Conservation (phyloP, 164 flowering plant genomes). For the Sextonia rubra region DNA sequence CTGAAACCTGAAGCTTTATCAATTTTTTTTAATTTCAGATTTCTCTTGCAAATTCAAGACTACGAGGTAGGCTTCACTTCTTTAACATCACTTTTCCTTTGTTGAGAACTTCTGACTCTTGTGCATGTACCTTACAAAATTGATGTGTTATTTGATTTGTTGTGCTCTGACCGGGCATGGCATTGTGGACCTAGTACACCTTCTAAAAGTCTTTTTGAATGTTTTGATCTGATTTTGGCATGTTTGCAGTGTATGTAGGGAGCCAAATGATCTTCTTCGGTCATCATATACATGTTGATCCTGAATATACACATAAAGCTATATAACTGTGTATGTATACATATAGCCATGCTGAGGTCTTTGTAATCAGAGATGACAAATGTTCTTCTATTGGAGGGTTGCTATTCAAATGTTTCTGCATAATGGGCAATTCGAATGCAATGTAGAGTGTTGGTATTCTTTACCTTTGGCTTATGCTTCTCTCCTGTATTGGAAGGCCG, state of each 20-base stretch:
- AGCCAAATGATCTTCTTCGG: not conserved
- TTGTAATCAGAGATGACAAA: not conserved
- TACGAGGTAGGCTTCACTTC: conserved; percentile 2
- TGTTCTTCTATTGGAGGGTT: conserved; percentile 4
- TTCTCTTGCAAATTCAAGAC: conserved; percentile 8
- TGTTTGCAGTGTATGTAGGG: conserved; percentile 1
- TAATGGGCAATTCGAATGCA: not conserved
- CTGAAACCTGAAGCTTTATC: not conserved
- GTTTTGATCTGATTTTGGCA: not conserved
- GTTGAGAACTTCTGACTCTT: not conserved
- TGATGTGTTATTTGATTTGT: not conserved
- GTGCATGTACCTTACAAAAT: not conserved
- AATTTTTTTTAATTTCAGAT: conserved; percentile 6
- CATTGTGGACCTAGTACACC: conserved; percentile 1
- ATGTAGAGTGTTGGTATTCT: not conserved
- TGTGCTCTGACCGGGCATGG: conserved; percentile 5
- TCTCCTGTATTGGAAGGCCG: not conserved
- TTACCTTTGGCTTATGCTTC: not conserved
- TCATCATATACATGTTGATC: conserved; percentile 1
- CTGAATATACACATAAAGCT: not conserved
- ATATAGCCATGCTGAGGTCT: not conserved
- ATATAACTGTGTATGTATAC: conserved; percentile 1
- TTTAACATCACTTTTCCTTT: not conserved
- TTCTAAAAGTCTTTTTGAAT: not conserved
- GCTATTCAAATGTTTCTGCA: conserved; percentile 3